Evolutionary conservation across 1,284 basidiomycete species (phyloP), one percentile per base, ranked within the genome.

Genomic region (Cryptococcus sp.): DNA sequence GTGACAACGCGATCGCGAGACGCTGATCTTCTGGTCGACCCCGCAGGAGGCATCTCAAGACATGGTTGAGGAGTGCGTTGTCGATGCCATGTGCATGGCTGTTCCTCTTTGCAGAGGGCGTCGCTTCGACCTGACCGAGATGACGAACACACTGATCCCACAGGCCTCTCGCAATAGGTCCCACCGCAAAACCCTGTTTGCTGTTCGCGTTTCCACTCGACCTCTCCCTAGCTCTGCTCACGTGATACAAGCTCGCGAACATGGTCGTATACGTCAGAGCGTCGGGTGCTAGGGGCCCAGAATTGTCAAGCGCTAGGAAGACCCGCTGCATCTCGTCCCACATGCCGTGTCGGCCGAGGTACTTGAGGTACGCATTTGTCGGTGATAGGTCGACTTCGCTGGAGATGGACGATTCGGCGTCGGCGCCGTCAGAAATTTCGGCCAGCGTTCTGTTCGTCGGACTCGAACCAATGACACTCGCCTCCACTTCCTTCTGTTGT

Each of bases 301-400:
- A 22, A 0, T 47, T 52, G 22, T 74, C 71, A 67, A 78, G 71
- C 0, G 64, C 56, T 8, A 72, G 47, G 55, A 73, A 75, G 4
- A 75, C 65, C 6, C 59, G 54, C 51, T 74, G 60, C 68, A 79
- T 75, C 58, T 77, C 71, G 5, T 67, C 61, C 64, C 62, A 74
- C 58, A 74, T 57, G 5, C 69, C 65, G 22, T 67, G 70, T 22
- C 71, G 63, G 2, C 67, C 62, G 35, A 78, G 64, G 50, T 73
- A 76, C 51, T 73, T 71, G 54, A 80, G 69, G 61, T 79, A 79
- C 10, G 77, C 70, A 55, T 78, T 78, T 7, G 69, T 73, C 15
- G 75, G 72, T 10, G 61, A 48, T 5, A 68, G 35, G 48, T 64
- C 67, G 42, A 72, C 57, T 27, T 74, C 66, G 23, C 56, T 56